Conservation (phyloP, 2,329 filamentous ascomycete species). For the Xylariaceae sp. region DNA sequence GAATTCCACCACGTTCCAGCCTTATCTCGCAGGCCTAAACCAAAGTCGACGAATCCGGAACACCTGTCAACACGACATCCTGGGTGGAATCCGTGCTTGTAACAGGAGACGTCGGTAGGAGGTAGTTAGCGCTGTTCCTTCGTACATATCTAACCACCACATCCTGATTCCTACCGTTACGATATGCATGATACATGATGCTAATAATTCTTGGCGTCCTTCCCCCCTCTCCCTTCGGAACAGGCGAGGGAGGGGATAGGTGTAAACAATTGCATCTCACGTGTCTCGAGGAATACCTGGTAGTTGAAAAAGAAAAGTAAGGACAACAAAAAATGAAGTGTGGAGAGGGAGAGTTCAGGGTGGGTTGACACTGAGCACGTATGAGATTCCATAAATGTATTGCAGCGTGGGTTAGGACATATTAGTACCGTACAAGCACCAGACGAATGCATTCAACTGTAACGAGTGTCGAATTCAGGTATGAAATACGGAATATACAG, state of each 20-base stretch:
- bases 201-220: conserved; percentile 4
- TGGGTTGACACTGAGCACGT: too few species aligned
- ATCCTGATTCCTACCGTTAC: background rate
- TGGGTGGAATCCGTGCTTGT: background rate
- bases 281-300: background rate
- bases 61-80: conserved; percentile 10
- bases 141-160: too few species aligned
- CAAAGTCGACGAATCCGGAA: conserved; percentile 25
- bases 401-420: too few species aligned
- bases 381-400: too few species aligned
- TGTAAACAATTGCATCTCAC: background rate
- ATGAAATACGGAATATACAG: too few species aligned
- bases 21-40: conserved; percentile 14
- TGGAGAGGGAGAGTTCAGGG: too few species aligned
- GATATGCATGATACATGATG: conserved; percentile 22
- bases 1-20: conserved; percentile 11
- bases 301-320: background rate
- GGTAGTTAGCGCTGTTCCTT: too few species aligned
- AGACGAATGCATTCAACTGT: background rate
- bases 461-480: too few species aligned
- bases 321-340: background rate
- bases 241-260: background rate
- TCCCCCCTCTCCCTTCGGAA: background rate
- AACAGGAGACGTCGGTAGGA: too few species aligned
- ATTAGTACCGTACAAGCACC: background rate